Conservation (phyloP, 108 stramenopile species). For the Stephanodiscus minutulus region DNA sequence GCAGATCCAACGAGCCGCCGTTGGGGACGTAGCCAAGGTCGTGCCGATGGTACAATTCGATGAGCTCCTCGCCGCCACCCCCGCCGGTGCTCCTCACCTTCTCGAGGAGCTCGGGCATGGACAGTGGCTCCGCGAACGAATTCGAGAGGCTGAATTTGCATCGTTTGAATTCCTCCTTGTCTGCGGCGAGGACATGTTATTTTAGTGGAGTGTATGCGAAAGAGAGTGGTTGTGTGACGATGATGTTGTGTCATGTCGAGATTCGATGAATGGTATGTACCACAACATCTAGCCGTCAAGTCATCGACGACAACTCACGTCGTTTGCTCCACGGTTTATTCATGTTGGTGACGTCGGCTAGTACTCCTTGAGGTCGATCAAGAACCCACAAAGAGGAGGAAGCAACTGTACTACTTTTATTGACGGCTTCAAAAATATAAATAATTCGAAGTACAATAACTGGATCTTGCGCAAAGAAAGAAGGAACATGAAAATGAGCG, state of each 20-base stretch:
- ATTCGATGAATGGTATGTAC: background rate
- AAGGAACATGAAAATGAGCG: too few species aligned
- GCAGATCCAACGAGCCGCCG: slow-evolving; percentile 71
- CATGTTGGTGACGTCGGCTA: slow-evolving; percentile 7
- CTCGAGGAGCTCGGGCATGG: slow-evolving; percentile 56
- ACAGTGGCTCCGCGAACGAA: slow-evolving; percentile 74
- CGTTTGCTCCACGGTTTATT: slow-evolving; percentile 47
- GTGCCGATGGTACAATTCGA: slow-evolving; percentile 61
- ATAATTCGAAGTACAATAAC: too few species aligned
- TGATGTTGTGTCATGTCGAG: too few species aligned
- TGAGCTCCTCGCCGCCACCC: slow-evolving; percentile 40
- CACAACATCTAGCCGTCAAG: background rate
- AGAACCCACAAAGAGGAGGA: too few species aligned
- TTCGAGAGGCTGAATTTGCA: slow-evolving; percentile 70
- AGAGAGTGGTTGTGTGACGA: too few species aligned
- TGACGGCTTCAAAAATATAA: too few species aligned
- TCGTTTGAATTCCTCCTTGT: slow-evolving; percentile 70
- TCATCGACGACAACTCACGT: slow-evolving; percentile 11
- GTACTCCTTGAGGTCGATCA: too few species aligned
- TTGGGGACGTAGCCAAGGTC: slow-evolving; percentile 69
- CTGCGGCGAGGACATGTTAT: background rate
- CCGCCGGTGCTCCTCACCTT: slow-evolving; percentile 45
- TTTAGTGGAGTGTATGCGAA: background rate
- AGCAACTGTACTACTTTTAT: too few species aligned
- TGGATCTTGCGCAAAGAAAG: too few species aligned